Percentiles rank a stretch among this genome's conserved stretches.
Evolutionary conservation across 371 early-diverging fungal species (phyloP).

Genomic region (Vairimorpha apis): DNA sequence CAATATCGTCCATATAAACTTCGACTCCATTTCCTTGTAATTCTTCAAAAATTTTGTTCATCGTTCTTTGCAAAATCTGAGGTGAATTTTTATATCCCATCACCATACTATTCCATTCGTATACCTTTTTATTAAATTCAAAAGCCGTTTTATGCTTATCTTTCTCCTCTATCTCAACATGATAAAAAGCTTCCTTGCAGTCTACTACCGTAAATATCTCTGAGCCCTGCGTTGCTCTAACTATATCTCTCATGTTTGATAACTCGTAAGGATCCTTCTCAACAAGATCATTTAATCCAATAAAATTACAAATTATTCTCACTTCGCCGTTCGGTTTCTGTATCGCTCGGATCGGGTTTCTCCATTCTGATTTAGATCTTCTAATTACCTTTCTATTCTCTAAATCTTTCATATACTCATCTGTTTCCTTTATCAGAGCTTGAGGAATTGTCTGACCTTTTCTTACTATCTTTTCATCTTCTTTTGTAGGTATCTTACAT

Average conservation of each 20-base stretch:
- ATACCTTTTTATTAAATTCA: slow-evolving; percentile 14
- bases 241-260: slow-evolving; percentile 26
- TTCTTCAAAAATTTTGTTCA: slow-evolving; percentile 45
- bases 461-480: slow-evolving; percentile 2
- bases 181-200: slow-evolving; percentile 9
- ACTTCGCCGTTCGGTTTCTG: slow-evolving; percentile 54
- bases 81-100: slow-evolving; percentile 47
- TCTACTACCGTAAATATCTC: slow-evolving; percentile 24
- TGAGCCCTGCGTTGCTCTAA: slow-evolving; percentile 17
- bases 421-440: not conserved
- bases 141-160: slow-evolving; percentile 13
- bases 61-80: slow-evolving; percentile 42
- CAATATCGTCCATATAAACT: slow-evolving; percentile 41
- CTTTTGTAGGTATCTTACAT: slow-evolving; percentile 9
- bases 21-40: not conserved
- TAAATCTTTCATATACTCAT: slow-evolving; percentile 11
- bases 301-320: slow-evolving; percentile 35
- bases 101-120: slow-evolving; percentile 46
- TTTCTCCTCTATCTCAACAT: slow-evolving; percentile 19
- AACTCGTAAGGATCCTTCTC: slow-evolving; percentile 14
- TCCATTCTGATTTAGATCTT: slow-evolving; percentile 4
- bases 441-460: not conserved
- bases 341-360: slow-evolving; percentile 21
- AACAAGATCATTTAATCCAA: slow-evolving; percentile 23
- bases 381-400: slow-evolving; percentile 7